Evolutionary conservation across 176 grass and related monocot species (phyloP), one percentile per base, ranked within the genome.

Genomic region (Lolium multiflorum): DNA sequence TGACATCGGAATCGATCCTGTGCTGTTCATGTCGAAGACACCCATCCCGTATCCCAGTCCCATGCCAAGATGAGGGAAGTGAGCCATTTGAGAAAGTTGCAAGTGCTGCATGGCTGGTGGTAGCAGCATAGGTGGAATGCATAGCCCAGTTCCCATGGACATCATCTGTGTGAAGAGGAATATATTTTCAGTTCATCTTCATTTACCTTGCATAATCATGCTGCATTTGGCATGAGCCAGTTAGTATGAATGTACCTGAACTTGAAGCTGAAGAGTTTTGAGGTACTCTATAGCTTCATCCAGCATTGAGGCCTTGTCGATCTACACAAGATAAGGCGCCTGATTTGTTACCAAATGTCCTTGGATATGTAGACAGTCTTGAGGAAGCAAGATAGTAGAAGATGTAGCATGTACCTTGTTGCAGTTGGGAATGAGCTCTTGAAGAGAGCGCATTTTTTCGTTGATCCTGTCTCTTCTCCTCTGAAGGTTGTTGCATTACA

Each of bases 281-380:
- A 94, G 92, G 83, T 94, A 94, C 74, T 94, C 93, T 14, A 94
- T 94, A 15, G 93, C 93, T 87, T 94, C 90, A 16, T 94, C 93
- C 47, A 94, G 54, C 87, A 94, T 94, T 10, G 93, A 92, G 21
- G 93, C 93, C 89, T 94, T 94, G 65, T 94, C 93, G 52, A 90
- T 89, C 93, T 94, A 67, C 65, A 85, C 64, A 57, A 67, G 37
- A 62, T 22, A 3, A 48, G 44, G 11, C 72, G 31, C 55, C 22
- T 57, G 31, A 82, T 46, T 16, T 37, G 63, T 51, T 71, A 86
- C 18, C 9, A 41, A 82, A 63, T 60, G 70, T 39, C 21, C 38
- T 86, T 77, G 3, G 3, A 25, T 39, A 20, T 38, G 9, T 78
- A 74, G 44, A 24, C 25, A 58, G 4, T 1, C 8, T 3, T 13